Conservation (phyloP, 2,329 filamentous ascomycete species). For the Ophiognomonia clavigignenti-juglandacearum region DNA sequence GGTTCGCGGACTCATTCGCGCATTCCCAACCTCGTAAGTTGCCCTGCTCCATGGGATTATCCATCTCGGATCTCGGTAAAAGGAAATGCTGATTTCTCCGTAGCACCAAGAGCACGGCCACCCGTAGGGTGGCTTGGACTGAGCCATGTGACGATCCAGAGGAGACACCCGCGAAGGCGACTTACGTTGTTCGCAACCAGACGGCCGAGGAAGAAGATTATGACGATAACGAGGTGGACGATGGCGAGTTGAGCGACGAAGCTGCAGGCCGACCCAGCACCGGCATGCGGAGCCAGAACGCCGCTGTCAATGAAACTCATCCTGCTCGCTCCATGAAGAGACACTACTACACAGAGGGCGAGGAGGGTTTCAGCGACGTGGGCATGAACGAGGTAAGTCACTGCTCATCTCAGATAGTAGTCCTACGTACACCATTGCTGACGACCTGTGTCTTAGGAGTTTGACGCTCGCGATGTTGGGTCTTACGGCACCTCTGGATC, state of each 20-base stretch:
- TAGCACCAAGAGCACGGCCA: no score
- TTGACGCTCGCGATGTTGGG: neutral
- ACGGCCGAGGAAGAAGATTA: neutral
- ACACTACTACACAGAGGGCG: no score
- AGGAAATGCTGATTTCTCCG: neutral
- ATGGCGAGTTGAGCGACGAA: no score
- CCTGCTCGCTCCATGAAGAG: no score
- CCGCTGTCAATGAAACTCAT: no score
- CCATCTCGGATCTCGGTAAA: neutral
- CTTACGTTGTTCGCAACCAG: no score
- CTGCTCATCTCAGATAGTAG: neutral
- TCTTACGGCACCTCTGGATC: neutral
- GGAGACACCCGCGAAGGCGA: conserved; percentile 25
- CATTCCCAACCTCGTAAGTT: conserved; percentile 18
- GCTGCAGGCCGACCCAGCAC: no score
- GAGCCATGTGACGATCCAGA: conserved; percentile 29
- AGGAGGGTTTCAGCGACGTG: no score
- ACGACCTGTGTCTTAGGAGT: neutral
- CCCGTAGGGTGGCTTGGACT: conserved; percentile 26
- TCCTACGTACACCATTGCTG: neutral
- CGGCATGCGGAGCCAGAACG: no score
- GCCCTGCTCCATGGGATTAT: no score
- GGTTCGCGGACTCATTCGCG: conserved; percentile 30
- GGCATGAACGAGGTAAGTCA: no score
- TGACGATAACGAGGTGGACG: neutral